Evolutionary conservation across 2,329 filamentous ascomycete species (phyloP), one percentile per base, ranked within the genome.

Genomic region (Neonectria faginata): DNA sequence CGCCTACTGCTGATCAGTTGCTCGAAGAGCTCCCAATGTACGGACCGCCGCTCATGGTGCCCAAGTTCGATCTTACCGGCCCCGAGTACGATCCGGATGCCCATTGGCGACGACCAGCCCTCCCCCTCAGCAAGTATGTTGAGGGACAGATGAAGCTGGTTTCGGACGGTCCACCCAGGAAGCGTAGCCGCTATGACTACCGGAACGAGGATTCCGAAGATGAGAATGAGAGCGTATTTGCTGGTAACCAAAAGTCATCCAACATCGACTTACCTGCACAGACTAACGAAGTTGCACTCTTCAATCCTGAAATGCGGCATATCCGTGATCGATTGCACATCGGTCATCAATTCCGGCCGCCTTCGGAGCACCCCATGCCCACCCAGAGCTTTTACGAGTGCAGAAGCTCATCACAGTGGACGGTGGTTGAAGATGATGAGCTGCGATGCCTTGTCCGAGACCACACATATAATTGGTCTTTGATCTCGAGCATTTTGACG

Each of bases 381-480:
- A 88, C 91, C 1, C 91, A 95, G 70, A 89, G 86, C 57, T 99
- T 98, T 80, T 98, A 97, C 74, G 95, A 99, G 78, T 91, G 88
- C 66, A 87, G 96, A 42, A 89, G 86, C 57, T 90, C 94, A 2
- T 98, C 96, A 3, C 94, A 97, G 74, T 99, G 96, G 96, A 93
- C 93, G 0, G 86, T 89, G 75, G 85, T 91, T 3, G 96, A 99
- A 76, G 96, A 99, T 70, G 94, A 98, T 72, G 93, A 97, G 78
- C 84, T 99, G 7, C 90, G 92, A 58, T 86, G 85, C 50, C 84
- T 97, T 44, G 96, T 97, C 18, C 92, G 93, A 71, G 93, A 98
- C 67, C 97, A 96, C 75, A 93, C 93, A 0, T 98, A 97, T 82
- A 99, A 99, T 73, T 99, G 96, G 96, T 97, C 94, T 3, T 84